phyloP scores from a whole-genome alignment of 2,329 filamentous ascomycete species.

The Apiospora pterosperma region DNA sequence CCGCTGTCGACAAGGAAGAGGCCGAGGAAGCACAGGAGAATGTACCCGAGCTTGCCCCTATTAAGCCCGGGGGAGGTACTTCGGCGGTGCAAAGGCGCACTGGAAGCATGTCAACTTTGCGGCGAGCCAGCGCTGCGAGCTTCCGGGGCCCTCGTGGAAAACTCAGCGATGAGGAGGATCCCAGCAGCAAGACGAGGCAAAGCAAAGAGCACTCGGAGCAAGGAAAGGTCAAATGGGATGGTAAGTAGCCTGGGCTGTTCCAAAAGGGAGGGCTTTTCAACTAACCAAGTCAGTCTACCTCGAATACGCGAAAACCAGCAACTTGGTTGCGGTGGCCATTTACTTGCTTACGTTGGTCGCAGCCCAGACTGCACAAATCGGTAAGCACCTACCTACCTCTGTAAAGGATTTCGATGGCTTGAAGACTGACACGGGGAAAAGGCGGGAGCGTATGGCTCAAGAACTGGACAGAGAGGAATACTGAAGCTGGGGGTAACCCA shows the following conservation, averaged over 20 bases:
- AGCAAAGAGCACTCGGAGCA: conserved; percentile 86
- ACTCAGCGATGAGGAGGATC: conserved; percentile 77
- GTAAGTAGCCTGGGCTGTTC: conserved; percentile 23
- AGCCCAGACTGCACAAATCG: conserved; percentile 79
- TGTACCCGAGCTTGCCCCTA: conserved; percentile 71
- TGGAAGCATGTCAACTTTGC: conserved; percentile 75
- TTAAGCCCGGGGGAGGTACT: conserved; percentile 51
- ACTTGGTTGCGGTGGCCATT: conserved; percentile 75
- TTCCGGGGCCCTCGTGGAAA: conserved; percentile 85
- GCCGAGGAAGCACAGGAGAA: conserved; percentile 77
- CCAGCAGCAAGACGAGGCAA: conserved; percentile 74
- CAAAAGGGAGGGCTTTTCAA: neutral
- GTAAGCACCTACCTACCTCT: no score
- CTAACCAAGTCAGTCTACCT: conserved; percentile 61
- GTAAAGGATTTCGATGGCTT: conserved; percentile 6
- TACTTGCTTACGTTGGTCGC: conserved; percentile 76
- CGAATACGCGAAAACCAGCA: conserved; percentile 94
- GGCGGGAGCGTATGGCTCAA: conserved; percentile 92
- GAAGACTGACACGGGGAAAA: no score
- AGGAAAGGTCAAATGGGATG: conserved; percentile 94
- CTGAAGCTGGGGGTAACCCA: conserved; percentile 62
- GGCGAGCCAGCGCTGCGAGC: conserved; percentile 87
- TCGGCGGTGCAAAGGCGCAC: conserved; percentile 52
- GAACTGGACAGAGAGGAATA: conserved; percentile 82
- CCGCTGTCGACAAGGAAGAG: conserved; percentile 56